Percentiles rank a stretch among this genome's conserved stretches.
Conservation (phyloP, 2,329 filamentous ascomycete genomes). For the Sclerotinia trifoliorum region DNA sequence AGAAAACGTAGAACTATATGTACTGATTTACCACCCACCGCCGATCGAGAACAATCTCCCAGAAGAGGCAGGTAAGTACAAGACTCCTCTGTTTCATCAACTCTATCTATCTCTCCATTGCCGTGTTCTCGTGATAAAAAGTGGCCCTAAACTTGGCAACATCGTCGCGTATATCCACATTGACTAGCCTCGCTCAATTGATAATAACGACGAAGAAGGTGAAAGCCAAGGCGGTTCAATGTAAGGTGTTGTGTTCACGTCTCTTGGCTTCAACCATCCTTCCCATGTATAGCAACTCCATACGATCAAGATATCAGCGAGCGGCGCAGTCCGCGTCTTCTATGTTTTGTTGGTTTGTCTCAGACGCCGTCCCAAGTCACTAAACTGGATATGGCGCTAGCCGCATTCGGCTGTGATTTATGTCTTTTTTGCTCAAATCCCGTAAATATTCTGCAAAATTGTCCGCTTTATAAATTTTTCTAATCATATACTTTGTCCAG, state of each 20-base stretch:
- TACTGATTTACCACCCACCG: background rate
- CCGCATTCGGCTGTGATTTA: no score
- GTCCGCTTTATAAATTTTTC: no score
- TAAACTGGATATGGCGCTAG: no score
- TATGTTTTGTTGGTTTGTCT: background rate
- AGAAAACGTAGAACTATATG: background rate
- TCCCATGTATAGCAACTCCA: constrained; percentile 6
- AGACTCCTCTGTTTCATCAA: background rate
- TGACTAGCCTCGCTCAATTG: background rate
- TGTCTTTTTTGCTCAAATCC: no score
- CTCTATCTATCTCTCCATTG: background rate
- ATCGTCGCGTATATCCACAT: background rate
- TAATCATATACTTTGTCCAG: no score
- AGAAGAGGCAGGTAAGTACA: constrained; percentile 5
- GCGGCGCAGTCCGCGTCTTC: background rate
- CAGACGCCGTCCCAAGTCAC: background rate
- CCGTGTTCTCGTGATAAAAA: background rate
- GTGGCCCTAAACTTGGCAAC: background rate
- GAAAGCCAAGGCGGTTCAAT: constrained; percentile 10
- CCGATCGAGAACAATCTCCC: background rate
- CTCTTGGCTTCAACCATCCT: background rate
- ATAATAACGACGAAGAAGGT: background rate
- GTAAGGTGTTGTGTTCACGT: background rate
- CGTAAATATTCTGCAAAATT: no score
- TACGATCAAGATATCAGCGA: background rate